Evolutionary conservation across 257 asterid species (phyloP), one percentile per base, ranked within the genome.

Genomic region (Solanum bulbocastanum): DNA sequence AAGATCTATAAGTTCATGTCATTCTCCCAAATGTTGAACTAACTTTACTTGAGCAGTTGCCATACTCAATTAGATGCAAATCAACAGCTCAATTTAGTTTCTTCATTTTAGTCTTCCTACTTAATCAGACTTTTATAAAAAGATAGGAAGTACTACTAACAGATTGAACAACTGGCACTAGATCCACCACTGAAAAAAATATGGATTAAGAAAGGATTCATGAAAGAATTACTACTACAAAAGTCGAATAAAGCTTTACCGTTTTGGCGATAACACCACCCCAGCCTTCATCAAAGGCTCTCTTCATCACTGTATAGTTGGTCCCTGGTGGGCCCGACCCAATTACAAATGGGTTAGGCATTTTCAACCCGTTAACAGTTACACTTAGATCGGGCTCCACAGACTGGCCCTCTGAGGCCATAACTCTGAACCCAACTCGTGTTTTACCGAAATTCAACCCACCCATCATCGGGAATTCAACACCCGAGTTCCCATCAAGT

Each of bases 281-380:
- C 98, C 99, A 97, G 0, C 98, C 98, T 91, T 97, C 99, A 89
- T 97, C 98, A 83, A 97, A 97, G 20, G 98, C 99, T 86, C 95
- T 94, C 88, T 93, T 97, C 99, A 97, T 97, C 88, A 97, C 99
- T 1, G 98, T 92, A 89, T 93, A 93, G 88, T 97, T 97, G 86
- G 99, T 97, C 2, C 99, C 99, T 2, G 99, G 99, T 58, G 99
- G 99, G 27, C 99, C 99, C 88, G 99, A 97, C 62, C 98, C 99
- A 89, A 97, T 97, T 0, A 96, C 99, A 87, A 96, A 97, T 0
- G 98, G 99, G 88, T 97, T 97, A 5, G 98, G 97, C 99, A 97
- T 95, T 86, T 94, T 95, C 92, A 97, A 85, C 56, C 98, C 99
- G 86, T 97, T 97, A 3, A 95, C 99, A 10, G 95, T 93, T 33